Base-by-base conservation (phyloP, 371 early-diverging fungal genomes). In the Mucor velutinosus region DNA sequence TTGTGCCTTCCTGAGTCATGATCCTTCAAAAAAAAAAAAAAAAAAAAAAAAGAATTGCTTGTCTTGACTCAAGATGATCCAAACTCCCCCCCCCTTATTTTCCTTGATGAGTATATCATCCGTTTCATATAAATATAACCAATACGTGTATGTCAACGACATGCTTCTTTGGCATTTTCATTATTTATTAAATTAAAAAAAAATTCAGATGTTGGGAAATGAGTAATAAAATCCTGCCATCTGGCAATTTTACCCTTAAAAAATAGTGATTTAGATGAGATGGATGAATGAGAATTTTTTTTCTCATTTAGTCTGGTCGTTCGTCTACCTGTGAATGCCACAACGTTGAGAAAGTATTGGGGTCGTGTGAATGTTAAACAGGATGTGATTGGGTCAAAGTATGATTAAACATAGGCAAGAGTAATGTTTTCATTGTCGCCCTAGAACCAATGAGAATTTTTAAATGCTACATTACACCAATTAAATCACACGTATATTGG, bases 301-400 rank as follows among this genome's bases (percentile, higher is more conserved):
- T 55, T 21, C 7, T 15, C 21, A 15, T 55, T 57, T 57, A 57
- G 57, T 33, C 57, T 57, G 57, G 32, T 33, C 57, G 32, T 19
- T 57, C 19, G 30, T 56, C 12, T 57, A 33, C 53, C 53, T 53
- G 53, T 53, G 53, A 53, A 53, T 25, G 7, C 15, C 14, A 15
- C 53, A 53, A 53, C 53, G 53, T 53, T 53, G 53, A 53, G 53
- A 25, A 53, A 53, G 10, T 53, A 53, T 61, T 61, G 45, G 62
- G 21, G 32, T 62, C 35, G 62, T 62, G 62, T 53, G 62, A 49
- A 33, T 32, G 41, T 47, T 15, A 30, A 49, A 51, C 29, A 47
- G 47, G 49, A 23, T 53, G 4, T 62, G 62, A 62, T 62, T 62
- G 62, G 62, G 23, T 23, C 2, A 7, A n/a, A 15, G 15, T 12